These are phyloP conservation scores for Cytospora paraplurivora DNA, from an alignment of 2,329 filamentous ascomycete species.

Conservation along the genomic window DNA sequence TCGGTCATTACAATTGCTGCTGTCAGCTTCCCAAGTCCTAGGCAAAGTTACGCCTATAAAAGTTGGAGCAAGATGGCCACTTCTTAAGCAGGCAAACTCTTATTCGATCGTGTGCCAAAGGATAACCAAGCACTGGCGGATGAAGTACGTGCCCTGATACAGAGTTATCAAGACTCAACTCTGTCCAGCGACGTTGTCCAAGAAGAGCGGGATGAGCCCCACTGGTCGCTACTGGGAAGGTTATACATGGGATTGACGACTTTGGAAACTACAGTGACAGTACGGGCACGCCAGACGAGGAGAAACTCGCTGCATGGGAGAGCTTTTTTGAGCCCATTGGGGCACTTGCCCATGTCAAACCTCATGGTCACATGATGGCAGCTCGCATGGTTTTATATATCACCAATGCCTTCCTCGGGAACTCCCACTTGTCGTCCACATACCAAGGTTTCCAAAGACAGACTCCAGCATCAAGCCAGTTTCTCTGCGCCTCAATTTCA, in stretches of 20 bases:
- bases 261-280: constrained; percentile 42
- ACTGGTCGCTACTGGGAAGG: background rate
- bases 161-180: background rate
- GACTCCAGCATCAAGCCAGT: background rate
- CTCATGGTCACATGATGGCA: constrained; percentile 18
- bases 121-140: constrained; percentile 4
- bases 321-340: constrained; percentile 21
- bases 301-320: constrained; percentile 20
- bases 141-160: constrained; percentile 1
- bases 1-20: background rate
- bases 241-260: constrained; percentile 9
- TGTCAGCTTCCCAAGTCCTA: background rate
- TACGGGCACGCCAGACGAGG: background rate
- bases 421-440: background rate
- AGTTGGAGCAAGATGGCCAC: background rate
- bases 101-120: constrained; percentile 1
- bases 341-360: background rate
- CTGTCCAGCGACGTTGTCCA: too few relatives aligned
- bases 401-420: background rate
- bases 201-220: background rate
- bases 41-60: background rate
- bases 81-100: background rate
- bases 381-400: constrained; percentile 25
- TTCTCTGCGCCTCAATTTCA: constrained; percentile 9
- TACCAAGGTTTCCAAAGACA: background rate